Percentiles rank a stretch among this genome's conserved stretches.
phyloP scores from a whole-genome alignment of 2,329 filamentous ascomycete species.

The Ascochyta fabae region DNA sequence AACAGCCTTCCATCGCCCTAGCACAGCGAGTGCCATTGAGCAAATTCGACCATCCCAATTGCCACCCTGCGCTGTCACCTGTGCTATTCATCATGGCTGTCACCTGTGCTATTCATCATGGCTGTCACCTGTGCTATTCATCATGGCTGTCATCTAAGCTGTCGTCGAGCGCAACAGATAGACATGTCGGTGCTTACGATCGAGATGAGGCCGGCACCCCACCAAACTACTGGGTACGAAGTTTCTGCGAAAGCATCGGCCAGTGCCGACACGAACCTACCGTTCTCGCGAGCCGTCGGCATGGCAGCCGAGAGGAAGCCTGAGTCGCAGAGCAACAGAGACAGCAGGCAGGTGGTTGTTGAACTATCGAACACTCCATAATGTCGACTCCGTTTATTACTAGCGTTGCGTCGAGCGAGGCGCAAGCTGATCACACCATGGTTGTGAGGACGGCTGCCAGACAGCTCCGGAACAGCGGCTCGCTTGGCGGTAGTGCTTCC shows the following conservation, averaged over 20 bases:
- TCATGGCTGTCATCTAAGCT: no score
- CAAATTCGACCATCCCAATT: not conserved
- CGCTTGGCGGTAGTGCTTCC: not conserved
- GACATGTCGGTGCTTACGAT: not conserved
- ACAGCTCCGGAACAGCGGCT: not conserved
- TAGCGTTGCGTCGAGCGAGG: not conserved
- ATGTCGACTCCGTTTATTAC: not conserved
- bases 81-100: not conserved
- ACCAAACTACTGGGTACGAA: constrained; percentile 1
- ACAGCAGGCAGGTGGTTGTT: not conserved
- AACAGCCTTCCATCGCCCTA: not conserved
- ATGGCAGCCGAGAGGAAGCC: not conserved
- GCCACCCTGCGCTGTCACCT: not conserved
- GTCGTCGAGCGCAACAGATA: not conserved
- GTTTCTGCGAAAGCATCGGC: constrained; percentile 1
- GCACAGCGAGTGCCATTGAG: not conserved
- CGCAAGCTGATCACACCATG: not conserved
- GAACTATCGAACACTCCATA: constrained; percentile 1
- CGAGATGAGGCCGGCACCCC: constrained; percentile 3
- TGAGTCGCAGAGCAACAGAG: not conserved
- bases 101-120: no score
- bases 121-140: not conserved
- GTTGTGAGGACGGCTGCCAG: no score
- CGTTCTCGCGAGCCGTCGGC: constrained; percentile 4
- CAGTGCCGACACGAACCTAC: constrained; percentile 6